phyloP scores from a whole-genome alignment of 805 yeast genomes.

The Yarrowia deformans region DNA sequence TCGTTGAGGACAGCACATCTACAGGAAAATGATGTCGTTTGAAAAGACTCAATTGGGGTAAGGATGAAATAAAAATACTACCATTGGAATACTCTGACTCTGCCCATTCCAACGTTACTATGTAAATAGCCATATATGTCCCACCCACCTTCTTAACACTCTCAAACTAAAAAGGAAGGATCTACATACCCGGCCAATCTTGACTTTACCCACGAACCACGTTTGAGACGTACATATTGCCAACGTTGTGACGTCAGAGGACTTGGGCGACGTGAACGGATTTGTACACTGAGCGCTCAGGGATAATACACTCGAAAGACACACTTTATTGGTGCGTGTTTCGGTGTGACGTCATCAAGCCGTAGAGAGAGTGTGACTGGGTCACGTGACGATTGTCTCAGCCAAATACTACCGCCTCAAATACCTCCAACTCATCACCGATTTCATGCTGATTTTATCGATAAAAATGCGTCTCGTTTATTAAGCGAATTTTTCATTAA shows the following conservation, averaged over 20 bases:
- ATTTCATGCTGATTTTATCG: neutral
- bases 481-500: neutral
- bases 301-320: neutral
- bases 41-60: neutral
- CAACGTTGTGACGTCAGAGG: constrained; percentile 29
- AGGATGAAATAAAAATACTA: too few species aligned
- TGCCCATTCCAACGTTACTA: neutral
- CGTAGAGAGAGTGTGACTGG: too few species aligned
- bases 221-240: constrained; percentile 13
- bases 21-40: neutral
- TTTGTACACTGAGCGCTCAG: neutral
- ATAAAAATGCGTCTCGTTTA: neutral
- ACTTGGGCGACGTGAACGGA: neutral
- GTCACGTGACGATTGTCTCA: too few species aligned
- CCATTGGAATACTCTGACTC: neutral
- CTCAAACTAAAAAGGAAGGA: neutral
- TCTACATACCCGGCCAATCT: constrained; percentile 15
- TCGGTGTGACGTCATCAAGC: neutral
- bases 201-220: constrained; percentile 14
- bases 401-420: too few species aligned
- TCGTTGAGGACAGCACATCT: constrained; percentile 25
- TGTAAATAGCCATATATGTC: too few species aligned
- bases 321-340: neutral
- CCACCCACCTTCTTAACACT: neutral
- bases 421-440: too few species aligned